phyloP scores from a whole-genome alignment of 129 eudicot genomes.

The Pittosporum tobira region DNA sequence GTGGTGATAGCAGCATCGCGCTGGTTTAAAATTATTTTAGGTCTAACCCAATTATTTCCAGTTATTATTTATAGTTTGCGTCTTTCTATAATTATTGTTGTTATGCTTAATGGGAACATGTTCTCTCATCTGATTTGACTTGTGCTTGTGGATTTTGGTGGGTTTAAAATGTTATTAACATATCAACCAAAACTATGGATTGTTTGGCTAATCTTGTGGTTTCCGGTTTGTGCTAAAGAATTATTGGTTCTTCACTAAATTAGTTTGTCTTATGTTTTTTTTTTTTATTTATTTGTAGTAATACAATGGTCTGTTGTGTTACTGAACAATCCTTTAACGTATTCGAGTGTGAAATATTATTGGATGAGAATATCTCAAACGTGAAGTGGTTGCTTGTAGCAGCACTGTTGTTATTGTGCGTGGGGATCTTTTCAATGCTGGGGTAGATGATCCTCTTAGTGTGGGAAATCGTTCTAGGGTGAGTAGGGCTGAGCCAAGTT shows the following conservation, averaged over 20 bases:
- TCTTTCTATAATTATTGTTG: conserved; percentile 1
- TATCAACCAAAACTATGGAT: conserved; percentile 21
- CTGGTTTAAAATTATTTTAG: conserved; percentile 51
- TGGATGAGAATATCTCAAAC: too few relatives aligned
- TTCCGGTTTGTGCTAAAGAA: conserved; percentile 12
- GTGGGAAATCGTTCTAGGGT: too few relatives aligned
- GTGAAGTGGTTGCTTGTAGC: too few relatives aligned
- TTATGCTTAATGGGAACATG: neutral
- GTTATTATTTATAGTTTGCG: conserved; percentile 17
- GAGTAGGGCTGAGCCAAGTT: too few relatives aligned
- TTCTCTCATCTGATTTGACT: conserved; percentile 21
- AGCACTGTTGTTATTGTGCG: too few relatives aligned
- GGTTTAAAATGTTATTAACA: conserved; percentile 23
- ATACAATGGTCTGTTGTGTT: too few relatives aligned
- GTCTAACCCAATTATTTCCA: conserved; percentile 33
- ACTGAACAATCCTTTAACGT: too few relatives aligned
- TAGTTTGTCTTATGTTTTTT: neutral
- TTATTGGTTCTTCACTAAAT: conserved; percentile 6
- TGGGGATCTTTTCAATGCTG: too few relatives aligned
- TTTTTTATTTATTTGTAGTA: too few relatives aligned
- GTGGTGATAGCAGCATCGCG: conserved; percentile 97
- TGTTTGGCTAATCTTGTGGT: conserved; percentile 23
- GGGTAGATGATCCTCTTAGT: too few relatives aligned
- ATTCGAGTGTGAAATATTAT: too few relatives aligned
- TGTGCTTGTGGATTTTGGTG: conserved; percentile 23